Evolutionary conservation across 2,329 filamentous ascomycete genomes (phyloP).

Genomic region (Penicillium vulpinum): DNA sequence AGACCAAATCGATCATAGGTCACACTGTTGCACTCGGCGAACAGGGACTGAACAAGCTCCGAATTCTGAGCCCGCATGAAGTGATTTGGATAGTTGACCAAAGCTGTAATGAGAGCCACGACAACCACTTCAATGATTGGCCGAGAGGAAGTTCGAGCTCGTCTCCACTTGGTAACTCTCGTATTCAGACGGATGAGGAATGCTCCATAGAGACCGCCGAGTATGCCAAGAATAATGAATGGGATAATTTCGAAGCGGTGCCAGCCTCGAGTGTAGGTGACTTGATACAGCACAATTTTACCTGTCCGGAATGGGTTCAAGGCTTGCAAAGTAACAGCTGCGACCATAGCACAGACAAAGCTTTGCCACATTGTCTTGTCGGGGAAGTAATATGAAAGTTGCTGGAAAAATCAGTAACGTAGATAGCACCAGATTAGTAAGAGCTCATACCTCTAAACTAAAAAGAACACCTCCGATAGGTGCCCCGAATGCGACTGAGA

Average conservation of each 20-base stretch:
- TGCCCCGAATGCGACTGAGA: slow-evolving; percentile 90
- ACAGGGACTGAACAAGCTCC: slow-evolving; percentile 87
- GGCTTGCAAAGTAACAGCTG: slow-evolving; percentile 86
- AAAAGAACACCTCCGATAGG: slow-evolving; percentile 94
- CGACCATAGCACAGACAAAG: slow-evolving; percentile 99
- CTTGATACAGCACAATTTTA: slow-evolving; percentile 93
- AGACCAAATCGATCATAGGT: slow-evolving; percentile 85
- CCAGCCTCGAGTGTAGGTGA: slow-evolving; percentile 89
- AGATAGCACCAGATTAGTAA: not conserved
- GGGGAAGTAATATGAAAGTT: slow-evolving; percentile 95
- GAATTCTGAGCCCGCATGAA: slow-evolving; percentile 94
- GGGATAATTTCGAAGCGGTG: slow-evolving; percentile 91
- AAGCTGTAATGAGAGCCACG: slow-evolving; percentile 77
- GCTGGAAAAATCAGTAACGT: slow-evolving; percentile 48
- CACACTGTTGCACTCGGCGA: slow-evolving; percentile 82
- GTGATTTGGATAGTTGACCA: slow-evolving; percentile 93
- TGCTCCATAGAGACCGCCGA: slow-evolving; percentile 91
- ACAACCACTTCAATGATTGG: slow-evolving; percentile 77
- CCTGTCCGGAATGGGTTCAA: slow-evolving; percentile 93
- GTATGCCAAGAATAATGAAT: slow-evolving; percentile 79
- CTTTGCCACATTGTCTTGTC: slow-evolving; percentile 99
- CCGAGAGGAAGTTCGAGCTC: slow-evolving; percentile 65
- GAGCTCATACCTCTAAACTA: slow-evolving; percentile 70
- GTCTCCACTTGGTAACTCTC: slow-evolving; percentile 77
- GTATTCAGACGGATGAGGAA: slow-evolving; percentile 96